Conservation (phyloP, 805 yeast genomes). For the Saturnispora serradocipensis region DNA sequence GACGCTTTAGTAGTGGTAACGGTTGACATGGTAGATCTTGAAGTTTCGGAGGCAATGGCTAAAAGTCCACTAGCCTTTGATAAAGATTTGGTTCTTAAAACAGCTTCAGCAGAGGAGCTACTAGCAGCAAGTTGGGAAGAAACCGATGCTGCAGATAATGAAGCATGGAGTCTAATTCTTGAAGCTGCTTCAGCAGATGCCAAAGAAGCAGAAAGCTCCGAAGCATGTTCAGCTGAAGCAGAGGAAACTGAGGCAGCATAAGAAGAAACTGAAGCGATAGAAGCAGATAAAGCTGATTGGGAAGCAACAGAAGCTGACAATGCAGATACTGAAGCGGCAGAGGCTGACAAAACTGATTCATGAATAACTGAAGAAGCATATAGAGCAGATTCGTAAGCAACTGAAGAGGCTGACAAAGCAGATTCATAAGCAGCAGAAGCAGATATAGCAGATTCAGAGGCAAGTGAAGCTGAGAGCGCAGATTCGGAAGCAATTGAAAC, state of each 20-base stretch:
- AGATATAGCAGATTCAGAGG: slow-evolving; percentile 14
- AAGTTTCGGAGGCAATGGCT: slow-evolving; percentile 33
- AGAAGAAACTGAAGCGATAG: slow-evolving; percentile 12
- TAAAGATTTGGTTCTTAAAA: slow-evolving; percentile 15
- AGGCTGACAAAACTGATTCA: slow-evolving; percentile 18
- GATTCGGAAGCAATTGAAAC: slow-evolving; percentile 16
- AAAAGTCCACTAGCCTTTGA: slow-evolving; percentile 31
- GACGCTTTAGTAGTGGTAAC: slow-evolving; percentile 15
- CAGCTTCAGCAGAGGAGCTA: slow-evolving; percentile 9
- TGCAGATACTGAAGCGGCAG: not conserved
- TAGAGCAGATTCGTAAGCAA: slow-evolving; percentile 15
- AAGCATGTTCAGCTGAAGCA: slow-evolving; percentile 13
- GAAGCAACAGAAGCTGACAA: slow-evolving; percentile 7
- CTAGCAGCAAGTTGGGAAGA: slow-evolving; percentile 10
- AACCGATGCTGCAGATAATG: slow-evolving; percentile 7
- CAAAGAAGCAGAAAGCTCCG: slow-evolving; percentile 16
- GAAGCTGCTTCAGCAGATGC: slow-evolving; percentile 9
- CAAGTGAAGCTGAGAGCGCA: slow-evolving; percentile 8
- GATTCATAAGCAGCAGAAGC: slow-evolving; percentile 16
- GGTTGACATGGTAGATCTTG: slow-evolving; percentile 6
- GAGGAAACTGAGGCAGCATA: slow-evolving; percentile 9
- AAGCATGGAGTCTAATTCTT: slow-evolving; percentile 3
- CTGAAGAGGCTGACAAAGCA: slow-evolving; percentile 16
- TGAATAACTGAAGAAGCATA: slow-evolving; percentile 14
- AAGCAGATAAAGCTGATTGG: slow-evolving; percentile 19